Conservation (phyloP, 2,329 filamentous ascomycete genomes). For the Blastomyces emzantsi region DNA sequence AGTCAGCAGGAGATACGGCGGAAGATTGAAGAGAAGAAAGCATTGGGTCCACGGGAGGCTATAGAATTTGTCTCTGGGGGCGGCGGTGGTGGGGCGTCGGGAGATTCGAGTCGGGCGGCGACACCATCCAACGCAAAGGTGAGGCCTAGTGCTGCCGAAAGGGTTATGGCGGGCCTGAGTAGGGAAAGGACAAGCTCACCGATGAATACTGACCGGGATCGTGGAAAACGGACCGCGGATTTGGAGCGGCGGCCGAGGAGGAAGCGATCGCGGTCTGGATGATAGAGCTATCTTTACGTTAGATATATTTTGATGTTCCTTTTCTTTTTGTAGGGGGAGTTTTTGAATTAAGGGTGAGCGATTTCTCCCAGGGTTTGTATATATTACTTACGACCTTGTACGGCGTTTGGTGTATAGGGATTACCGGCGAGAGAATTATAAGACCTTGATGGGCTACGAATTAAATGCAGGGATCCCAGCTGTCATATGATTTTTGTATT, state of each 20-base stretch:
- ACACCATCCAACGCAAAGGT: slow-evolving; percentile 15
- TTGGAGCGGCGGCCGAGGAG: slow-evolving; percentile 13
- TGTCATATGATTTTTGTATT: background rate
- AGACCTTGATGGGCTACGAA: background rate
- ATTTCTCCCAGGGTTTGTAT: too few relatives aligned
- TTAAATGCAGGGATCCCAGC: background rate
- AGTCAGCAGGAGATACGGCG: slow-evolving; percentile 32
- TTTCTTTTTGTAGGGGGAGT: background rate
- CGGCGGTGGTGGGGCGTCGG: slow-evolving; percentile 1
- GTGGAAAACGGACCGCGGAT: slow-evolving; percentile 7
- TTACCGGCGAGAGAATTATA: background rate
- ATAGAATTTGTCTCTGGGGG: slow-evolving; percentile 34
- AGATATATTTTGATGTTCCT: background rate
- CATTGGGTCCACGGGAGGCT: slow-evolving; percentile 27
- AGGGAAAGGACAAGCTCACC: slow-evolving; percentile 15
- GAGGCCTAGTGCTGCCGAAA: slow-evolving; percentile 20
- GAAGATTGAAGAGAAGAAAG: slow-evolving; percentile 29
- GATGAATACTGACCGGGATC: slow-evolving; percentile 10
- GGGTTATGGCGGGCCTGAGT: slow-evolving; percentile 20
- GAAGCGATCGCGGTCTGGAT: slow-evolving; percentile 19
- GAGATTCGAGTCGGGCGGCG: slow-evolving; percentile 14
- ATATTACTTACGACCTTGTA: too few relatives aligned
- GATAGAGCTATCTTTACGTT: background rate
- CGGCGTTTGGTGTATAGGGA: background rate
- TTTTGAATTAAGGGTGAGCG: background rate